Evolutionary conservation across 257 asterid genomes (phyloP).

Genomic region (Fraxinus pennsylvanica): DNA sequence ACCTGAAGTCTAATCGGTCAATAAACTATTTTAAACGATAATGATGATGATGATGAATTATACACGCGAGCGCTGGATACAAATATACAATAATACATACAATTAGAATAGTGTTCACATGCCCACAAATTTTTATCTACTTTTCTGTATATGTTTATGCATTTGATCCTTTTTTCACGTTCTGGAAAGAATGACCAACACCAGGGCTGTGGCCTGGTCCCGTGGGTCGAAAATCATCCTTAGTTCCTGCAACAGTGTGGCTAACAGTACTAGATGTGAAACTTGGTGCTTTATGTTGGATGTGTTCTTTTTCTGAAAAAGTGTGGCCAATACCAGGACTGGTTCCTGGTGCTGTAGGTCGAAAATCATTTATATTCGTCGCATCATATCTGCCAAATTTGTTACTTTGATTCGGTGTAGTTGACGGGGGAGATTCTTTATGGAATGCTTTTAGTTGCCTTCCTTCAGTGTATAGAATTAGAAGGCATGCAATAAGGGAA

Average conservation of each 20-base stretch:
- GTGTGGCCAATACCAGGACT: conserved; percentile 75
- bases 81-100: background rate
- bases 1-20: background rate
- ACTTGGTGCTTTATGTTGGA: conserved; percentile 2
- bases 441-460: conserved; percentile 42
- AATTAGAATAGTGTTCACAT: background rate
- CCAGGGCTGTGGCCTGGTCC: conserved; percentile 61
- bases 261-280: background rate
- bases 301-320: conserved; percentile 21
- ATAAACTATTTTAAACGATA: background rate
- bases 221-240: conserved; percentile 45
- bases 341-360: conserved; percentile 56
- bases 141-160: conserved; percentile 21
- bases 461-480: conserved; percentile 40
- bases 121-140: background rate
- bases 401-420: conserved; percentile 1
- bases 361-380: conserved; percentile 28
- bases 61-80: background rate
- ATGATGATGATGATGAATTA: too few relatives aligned
- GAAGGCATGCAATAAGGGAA: conserved; percentile 42
- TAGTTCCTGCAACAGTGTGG: background rate
- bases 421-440: conserved; percentile 19
- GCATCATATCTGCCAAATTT: conserved; percentile 20
- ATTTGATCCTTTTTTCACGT: conserved; percentile 30
- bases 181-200: conserved; percentile 52